phyloP scores from a whole-genome alignment of 2,329 filamentous ascomycete genomes.

The Ustilaginoidea virens region DNA sequence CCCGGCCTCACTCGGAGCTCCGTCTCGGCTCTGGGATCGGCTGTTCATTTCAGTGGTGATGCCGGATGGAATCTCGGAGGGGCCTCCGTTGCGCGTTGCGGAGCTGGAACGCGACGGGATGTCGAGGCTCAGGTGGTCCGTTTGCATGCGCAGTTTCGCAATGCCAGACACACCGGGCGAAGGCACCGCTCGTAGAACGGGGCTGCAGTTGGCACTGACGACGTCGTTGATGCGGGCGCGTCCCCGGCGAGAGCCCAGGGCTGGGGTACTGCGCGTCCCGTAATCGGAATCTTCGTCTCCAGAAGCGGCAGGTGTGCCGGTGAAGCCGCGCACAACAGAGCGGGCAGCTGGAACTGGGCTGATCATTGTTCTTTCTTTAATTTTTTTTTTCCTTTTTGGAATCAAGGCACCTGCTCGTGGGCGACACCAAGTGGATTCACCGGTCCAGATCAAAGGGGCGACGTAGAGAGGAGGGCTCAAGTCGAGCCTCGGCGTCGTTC shows the following conservation, averaged over 20 bases:
- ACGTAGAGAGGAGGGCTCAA: slow-evolving; percentile 13
- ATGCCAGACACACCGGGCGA: slow-evolving; percentile 55
- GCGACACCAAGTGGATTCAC: slow-evolving; percentile 6
- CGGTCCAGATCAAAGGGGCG: too few relatives aligned
- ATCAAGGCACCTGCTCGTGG: too few relatives aligned
- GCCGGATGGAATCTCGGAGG: slow-evolving; percentile 13
- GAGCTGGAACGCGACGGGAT: slow-evolving; percentile 38
- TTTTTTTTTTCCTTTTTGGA: too few relatives aligned
- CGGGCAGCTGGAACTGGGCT: slow-evolving; percentile 31
- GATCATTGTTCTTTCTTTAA: slow-evolving; percentile 31
- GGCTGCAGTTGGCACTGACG: slow-evolving; percentile 49
- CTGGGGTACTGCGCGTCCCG: slow-evolving; percentile 22
- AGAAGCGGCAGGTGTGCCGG: slow-evolving; percentile 35
- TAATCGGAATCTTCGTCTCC: slow-evolving; percentile 43
- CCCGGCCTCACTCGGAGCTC: slow-evolving; percentile 33
- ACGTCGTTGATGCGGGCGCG: slow-evolving; percentile 35
- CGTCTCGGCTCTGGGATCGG: slow-evolving; percentile 38
- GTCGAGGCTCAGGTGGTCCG: slow-evolving; percentile 62
- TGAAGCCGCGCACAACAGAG: slow-evolving; percentile 41
- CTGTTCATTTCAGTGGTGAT: slow-evolving; percentile 41
- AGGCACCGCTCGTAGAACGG: slow-evolving; percentile 33
- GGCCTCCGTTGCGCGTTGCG: slow-evolving; percentile 36
- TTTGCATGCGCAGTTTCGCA: slow-evolving; percentile 64
- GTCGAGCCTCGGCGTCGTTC: slow-evolving; percentile 42
- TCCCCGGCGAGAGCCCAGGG: slow-evolving; percentile 21